These are phyloP conservation scores for Melanogaster broomeanus DNA, from an alignment of 768 basidiomycete genomes.

Conservation along the genomic window DNA sequence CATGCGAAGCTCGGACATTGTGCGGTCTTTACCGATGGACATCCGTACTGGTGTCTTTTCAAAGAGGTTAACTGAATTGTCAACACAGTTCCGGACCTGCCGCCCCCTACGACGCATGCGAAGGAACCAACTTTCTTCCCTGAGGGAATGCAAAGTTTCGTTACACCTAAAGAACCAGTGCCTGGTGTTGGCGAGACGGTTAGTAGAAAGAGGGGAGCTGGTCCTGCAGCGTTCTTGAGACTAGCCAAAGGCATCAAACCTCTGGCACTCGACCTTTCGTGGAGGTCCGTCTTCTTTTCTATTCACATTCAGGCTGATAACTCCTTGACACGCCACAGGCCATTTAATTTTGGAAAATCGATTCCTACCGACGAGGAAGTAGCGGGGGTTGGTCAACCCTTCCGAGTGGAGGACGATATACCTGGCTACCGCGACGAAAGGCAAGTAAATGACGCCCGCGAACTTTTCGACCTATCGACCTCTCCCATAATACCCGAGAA, in stretches of 20 bases:
- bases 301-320: constrained; percentile 1
- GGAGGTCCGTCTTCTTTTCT: constrained; percentile 51
- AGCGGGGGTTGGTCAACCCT: constrained; percentile 15
- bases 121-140: constrained; percentile 37
- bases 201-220: neutral
- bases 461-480: constrained; percentile 12
- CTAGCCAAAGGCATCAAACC: constrained; percentile 61
- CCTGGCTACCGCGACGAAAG: constrained; percentile 15
- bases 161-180: constrained; percentile 22
- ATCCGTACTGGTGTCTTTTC: constrained; percentile 7
- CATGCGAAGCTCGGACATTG: constrained; percentile 17
- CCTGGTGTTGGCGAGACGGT: neutral
- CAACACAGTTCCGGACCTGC: constrained; percentile 54
- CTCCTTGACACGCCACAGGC: constrained; percentile 29
- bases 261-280: constrained; percentile 61
- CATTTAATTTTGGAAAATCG: constrained; percentile 46
- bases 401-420: constrained; percentile 12
- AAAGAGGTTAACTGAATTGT: constrained; percentile 16
- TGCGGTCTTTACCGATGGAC: constrained; percentile 20
- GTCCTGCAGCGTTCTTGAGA: constrained; percentile 37
- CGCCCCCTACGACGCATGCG: constrained; percentile 51
- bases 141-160: constrained; percentile 26
- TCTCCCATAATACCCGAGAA: constrained; percentile 11
- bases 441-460: constrained; percentile 3
- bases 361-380: constrained; percentile 36